A percentile compares a stretch with the other conserved stretches of the same genome.
Conservation (phyloP, 805 yeast species). For the Candida patagonica region DNA sequence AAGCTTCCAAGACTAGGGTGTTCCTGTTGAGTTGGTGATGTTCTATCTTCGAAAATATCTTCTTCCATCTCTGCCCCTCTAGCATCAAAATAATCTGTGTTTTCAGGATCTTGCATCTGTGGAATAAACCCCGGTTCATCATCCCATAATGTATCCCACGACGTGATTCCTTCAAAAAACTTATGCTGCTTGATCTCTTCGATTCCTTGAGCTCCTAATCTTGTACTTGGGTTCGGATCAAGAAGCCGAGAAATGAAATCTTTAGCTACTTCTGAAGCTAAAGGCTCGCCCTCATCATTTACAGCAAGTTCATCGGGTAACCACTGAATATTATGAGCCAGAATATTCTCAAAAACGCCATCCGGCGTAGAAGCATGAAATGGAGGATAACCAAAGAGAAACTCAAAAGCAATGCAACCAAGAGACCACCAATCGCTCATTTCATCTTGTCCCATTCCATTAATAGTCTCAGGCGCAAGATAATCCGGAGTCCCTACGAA, state of each 20-base stretch:
- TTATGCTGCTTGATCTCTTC: slow-evolving; percentile 72
- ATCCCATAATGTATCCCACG: slow-evolving; percentile 69
- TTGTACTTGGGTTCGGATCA: slow-evolving; percentile 47
- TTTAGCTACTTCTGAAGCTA: slow-evolving; percentile 53
- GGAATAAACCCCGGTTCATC: slow-evolving; percentile 80
- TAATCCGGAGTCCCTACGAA: slow-evolving; percentile 98
- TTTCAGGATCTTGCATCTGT: slow-evolving; percentile 63
- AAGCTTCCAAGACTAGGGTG: slow-evolving; percentile 21
- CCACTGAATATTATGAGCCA: slow-evolving; percentile 73
- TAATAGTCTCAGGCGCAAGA: slow-evolving; percentile 91
- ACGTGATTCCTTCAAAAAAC: slow-evolving; percentile 52
- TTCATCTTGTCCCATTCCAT: slow-evolving; percentile 73
- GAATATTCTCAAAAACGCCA: slow-evolving; percentile 71
- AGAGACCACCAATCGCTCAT: slow-evolving; percentile 99
- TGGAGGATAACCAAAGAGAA: slow-evolving; percentile 89
- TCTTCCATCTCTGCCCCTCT: slow-evolving; percentile 75
- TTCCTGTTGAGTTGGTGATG: too few species aligned
- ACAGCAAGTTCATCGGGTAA: slow-evolving; percentile 38
- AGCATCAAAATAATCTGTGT: slow-evolving; percentile 81
- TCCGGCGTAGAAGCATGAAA: slow-evolving; percentile 78
- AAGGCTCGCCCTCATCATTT: slow-evolving; percentile 8
- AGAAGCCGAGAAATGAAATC: slow-evolving; percentile 62
- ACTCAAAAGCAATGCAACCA: slow-evolving; percentile 91
- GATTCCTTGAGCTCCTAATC: slow-evolving; percentile 71
- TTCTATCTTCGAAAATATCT: slow-evolving; percentile 9